These are phyloP conservation scores for Russula foetens DNA, from an alignment of 768 basidiomycete species.

Conservation along the genomic window DNA sequence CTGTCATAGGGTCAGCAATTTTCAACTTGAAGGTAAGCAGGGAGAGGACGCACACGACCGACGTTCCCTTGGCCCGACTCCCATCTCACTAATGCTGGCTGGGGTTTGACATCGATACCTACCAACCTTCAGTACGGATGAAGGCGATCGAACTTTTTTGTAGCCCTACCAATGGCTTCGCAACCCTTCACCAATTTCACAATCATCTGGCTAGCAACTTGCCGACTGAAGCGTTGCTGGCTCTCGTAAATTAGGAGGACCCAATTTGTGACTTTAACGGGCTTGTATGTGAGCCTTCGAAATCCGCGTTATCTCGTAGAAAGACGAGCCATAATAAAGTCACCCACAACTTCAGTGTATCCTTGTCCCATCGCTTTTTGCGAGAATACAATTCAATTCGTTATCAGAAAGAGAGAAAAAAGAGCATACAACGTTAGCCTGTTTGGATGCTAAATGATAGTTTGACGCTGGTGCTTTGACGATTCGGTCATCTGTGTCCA, in stretches of 20 bases:
- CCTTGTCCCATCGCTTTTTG: slow-evolving; percentile 47
- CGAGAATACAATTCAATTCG: not conserved
- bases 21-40: not conserved
- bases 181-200: slow-evolving; percentile 41
- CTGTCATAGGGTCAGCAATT: slow-evolving; percentile 21
- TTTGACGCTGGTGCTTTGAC: slow-evolving; percentile 54
- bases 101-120: slow-evolving; percentile 53
- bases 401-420: not conserved
- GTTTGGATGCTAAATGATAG: slow-evolving; percentile 50
- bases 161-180: slow-evolving; percentile 46
- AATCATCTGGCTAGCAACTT: slow-evolving; percentile 45
- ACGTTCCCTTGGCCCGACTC: slow-evolving; percentile 52
- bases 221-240: slow-evolving; percentile 42
- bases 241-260: slow-evolving; percentile 60
- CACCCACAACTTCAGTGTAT: slow-evolving; percentile 70
- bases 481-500: slow-evolving; percentile 51
- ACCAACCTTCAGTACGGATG: not conserved
- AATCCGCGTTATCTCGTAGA: not conserved
- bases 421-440: slow-evolving; percentile 46
- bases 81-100: slow-evolving; percentile 38
- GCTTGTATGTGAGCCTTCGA: slow-evolving; percentile 53
- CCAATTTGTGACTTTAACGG: slow-evolving; percentile 50
- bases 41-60: slow-evolving; percentile 6
- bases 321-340: slow-evolving; percentile 23
- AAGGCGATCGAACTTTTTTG: not conserved